These are phyloP conservation scores for Ustilago curta DNA, from an alignment of 1,284 basidiomycete genomes.

Conservation along the genomic window DNA sequence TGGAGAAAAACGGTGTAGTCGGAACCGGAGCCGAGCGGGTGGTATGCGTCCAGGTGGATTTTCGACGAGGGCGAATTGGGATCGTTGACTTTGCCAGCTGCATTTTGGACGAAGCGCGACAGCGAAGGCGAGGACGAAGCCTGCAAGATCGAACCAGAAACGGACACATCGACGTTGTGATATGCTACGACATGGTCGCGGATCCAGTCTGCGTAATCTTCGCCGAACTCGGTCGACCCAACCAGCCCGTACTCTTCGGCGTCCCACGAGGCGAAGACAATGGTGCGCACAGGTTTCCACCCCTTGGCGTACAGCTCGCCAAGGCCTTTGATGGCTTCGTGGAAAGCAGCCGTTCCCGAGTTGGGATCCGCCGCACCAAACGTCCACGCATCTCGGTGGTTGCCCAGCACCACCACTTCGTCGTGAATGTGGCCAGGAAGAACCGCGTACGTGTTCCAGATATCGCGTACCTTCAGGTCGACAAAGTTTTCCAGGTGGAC, in stretches of 20 bases:
- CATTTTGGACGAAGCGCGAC: conserved; percentile 78
- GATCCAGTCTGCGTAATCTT: conserved; percentile 87
- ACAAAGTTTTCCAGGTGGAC: conserved; percentile 55
- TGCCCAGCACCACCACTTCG: conserved; percentile 85
- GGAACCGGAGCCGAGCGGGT: conserved; percentile 72
- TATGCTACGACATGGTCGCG: conserved; percentile 84
- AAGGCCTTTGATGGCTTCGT: conserved; percentile 85
- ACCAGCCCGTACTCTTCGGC: conserved; percentile 92
- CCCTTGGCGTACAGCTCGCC: conserved; percentile 79
- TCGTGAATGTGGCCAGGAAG: conserved; percentile 86
- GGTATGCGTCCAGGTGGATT: conserved; percentile 28
- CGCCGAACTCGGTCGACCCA: conserved; percentile 88
- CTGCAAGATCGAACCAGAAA: conserved; percentile 77
- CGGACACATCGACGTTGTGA: conserved; percentile 82
- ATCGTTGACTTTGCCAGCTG: conserved; percentile 75
- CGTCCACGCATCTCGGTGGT: conserved; percentile 68
- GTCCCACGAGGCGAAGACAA: conserved; percentile 92
- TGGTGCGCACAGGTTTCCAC: conserved; percentile 89
- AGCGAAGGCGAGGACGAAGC: conserved; percentile 80
- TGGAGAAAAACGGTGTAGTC: conserved; percentile 82
- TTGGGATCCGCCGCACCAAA: conserved; percentile 81
- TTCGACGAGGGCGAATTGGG: conserved; percentile 34
- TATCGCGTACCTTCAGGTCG: conserved; percentile 55
- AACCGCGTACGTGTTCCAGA: conserved; percentile 84
- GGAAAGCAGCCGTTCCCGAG: conserved; percentile 85